phyloP scores from a whole-genome alignment of 106 monocot genomes.

The Chionographis japonica region DNA sequence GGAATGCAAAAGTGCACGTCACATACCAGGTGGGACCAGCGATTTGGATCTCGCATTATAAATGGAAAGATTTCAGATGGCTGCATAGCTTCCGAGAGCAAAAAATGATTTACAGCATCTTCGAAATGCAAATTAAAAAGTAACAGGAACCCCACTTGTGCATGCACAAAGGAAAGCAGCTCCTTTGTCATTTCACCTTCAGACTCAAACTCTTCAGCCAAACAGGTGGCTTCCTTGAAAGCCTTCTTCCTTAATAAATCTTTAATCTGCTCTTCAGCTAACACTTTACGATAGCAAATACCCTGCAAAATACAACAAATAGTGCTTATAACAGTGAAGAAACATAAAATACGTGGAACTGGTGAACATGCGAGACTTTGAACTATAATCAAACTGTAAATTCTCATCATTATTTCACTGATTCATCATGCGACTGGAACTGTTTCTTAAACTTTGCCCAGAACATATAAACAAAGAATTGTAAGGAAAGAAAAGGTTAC shows the following conservation, averaged over 20 bases:
- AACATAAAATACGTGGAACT: not conserved
- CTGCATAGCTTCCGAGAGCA: slow-evolving; percentile 88
- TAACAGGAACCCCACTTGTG: slow-evolving; percentile 92
- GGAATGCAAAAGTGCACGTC: not conserved
- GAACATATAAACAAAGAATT: too few species aligned
- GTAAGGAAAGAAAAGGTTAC: too few species aligned
- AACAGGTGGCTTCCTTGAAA: slow-evolving; percentile 57
- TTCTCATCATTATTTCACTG: too few species aligned
- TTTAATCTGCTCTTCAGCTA: slow-evolving; percentile 94
- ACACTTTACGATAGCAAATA: slow-evolving; percentile 61
- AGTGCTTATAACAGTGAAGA: not conserved
- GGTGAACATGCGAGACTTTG: not conserved
- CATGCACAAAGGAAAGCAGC: slow-evolving; percentile 94
- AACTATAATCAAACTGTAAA: too few species aligned
- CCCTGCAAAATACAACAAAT: slow-evolving; percentile 31
- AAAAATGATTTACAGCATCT: slow-evolving; percentile 92
- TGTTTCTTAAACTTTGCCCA: too few species aligned
- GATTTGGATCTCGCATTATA: slow-evolving; percentile 92
- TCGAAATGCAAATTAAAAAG: slow-evolving; percentile 94
- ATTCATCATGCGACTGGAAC: too few species aligned
- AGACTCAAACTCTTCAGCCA: slow-evolving; percentile 65
- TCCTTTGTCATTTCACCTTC: slow-evolving; percentile 83
- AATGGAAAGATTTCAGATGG: slow-evolving; percentile 96
- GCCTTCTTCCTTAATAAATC: slow-evolving; percentile 75
- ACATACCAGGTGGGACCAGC: slow-evolving; percentile 87